A percentile compares a stretch with the other conserved stretches of the same genome.
These are phyloP conservation scores for Penicillium sp. DNA, from an alignment of 2,329 filamentous ascomycete genomes.

Conservation along the genomic window DNA sequence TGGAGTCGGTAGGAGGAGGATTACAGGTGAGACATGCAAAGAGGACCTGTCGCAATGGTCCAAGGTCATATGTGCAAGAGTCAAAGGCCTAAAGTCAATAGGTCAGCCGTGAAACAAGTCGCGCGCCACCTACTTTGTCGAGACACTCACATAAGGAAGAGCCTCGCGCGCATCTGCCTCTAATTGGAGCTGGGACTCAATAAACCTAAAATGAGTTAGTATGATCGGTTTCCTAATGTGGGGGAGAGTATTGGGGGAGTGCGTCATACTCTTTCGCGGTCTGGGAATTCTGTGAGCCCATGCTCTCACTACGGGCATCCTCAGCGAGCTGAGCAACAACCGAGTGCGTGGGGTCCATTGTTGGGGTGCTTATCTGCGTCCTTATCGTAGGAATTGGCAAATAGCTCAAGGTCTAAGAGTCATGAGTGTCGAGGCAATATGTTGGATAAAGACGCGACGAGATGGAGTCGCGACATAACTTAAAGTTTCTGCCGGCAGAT, in stretches of 20 bases:
- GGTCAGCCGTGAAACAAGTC: slow-evolving; percentile 16
- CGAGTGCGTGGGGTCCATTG: slow-evolving; percentile 27
- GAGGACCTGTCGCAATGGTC: slow-evolving; percentile 79
- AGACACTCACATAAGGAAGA: slow-evolving; percentile 73
- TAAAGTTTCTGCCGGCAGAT: background rate
- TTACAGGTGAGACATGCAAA: slow-evolving; percentile 96
- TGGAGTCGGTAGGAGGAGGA: slow-evolving; percentile 65
- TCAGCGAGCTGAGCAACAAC: slow-evolving; percentile 13
- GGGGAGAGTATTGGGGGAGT: background rate
- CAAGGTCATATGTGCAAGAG: slow-evolving; percentile 85
- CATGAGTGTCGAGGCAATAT: background rate
- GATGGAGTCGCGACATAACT: background rate
- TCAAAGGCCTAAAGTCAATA: slow-evolving; percentile 71
- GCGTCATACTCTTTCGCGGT: slow-evolving; percentile 66
- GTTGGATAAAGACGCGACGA: background rate
- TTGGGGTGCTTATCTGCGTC: background rate
- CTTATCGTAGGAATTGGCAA: background rate
- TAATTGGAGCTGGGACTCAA: slow-evolving; percentile 82
- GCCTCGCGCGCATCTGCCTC: slow-evolving; percentile 95
- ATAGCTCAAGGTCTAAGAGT: background rate
- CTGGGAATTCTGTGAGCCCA: slow-evolving; percentile 62
- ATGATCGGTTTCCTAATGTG: background rate
- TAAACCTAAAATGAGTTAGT: slow-evolving; percentile 60
- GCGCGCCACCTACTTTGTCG: background rate
- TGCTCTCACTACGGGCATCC: slow-evolving; percentile 37